Evolutionary conservation across 2,329 filamentous ascomycete genomes (phyloP), one percentile per base, ranked within the genome.

Genomic region (Ophiostoma ips): DNA sequence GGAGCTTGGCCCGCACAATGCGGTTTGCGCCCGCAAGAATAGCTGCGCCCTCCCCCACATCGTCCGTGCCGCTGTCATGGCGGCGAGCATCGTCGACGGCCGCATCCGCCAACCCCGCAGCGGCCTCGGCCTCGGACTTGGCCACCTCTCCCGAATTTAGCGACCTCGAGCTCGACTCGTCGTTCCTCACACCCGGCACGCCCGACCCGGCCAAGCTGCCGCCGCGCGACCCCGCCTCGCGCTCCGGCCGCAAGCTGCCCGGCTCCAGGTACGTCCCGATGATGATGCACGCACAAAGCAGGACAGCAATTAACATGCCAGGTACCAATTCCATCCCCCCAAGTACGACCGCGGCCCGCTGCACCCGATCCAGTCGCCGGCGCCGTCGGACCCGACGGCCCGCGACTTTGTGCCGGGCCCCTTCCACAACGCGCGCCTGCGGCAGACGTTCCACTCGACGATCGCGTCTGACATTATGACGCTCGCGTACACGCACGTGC

Each of bases 291-390:
- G 19, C 5, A 12, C 18, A 15, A 13, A 12, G 3, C 19, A 4
- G 5, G 13, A 12, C 36, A 21, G 16, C 12, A 38, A 15, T 13
- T 40, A n/a, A 19, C 36, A 50, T 37, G 15, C 6, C 11, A 9
- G 90, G 75, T 98, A 96, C 70, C 86, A 94, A 68, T 96, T 84
- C 67, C 87, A 89, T 56, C 83, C 90, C 47, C 92, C 92, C 55
- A 92, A 90, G 70, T 98, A 89, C 75, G 82, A 95, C 66, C 86
- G 90, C 61, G 92, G 92, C 51, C 89, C 89, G 56, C 75, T 96
- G 21, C 89, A 96, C 64, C 92, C 92, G 47, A 81, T 95, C 61
- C 87, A 95, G 69, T 85, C 87, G 52, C 90, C 87, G n/a, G 76
- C 81, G 36, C 77, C 81, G 48, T 92, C 89, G 55, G 86, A 95